Evolutionary conservation across 192 early-diverging fungal genomes (phyloP).

Genomic region (Coemansia sp.): DNA sequence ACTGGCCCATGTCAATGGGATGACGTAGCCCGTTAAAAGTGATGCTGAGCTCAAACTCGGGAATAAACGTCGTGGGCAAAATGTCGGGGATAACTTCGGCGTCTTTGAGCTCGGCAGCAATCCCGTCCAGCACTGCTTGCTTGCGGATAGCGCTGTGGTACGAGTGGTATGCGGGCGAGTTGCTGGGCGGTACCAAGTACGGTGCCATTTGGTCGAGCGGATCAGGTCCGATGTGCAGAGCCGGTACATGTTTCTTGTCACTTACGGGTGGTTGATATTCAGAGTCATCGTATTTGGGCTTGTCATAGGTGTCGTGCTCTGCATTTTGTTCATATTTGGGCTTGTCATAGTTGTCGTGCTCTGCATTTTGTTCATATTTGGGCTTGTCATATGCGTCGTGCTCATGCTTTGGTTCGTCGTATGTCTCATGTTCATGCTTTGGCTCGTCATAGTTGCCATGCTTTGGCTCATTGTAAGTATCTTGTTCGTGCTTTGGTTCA

Average conservation of each 20-base stretch:
- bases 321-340: not conserved
- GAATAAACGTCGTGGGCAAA: slow-evolving; percentile 17
- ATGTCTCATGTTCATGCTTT: too few relatives aligned
- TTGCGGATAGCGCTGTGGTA: not conserved
- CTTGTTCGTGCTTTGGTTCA: not conserved
- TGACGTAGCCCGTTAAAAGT: slow-evolving; percentile 8
- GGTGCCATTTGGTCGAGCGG: slow-evolving; percentile 18
- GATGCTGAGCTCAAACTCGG: slow-evolving; percentile 28
- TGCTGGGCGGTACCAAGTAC: slow-evolving; percentile 1
- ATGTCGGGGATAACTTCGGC: slow-evolving; percentile 27
- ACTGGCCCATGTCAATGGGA: slow-evolving; percentile 27
- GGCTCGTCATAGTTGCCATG: not conserved
- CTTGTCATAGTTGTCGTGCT: not conserved
- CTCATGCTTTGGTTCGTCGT: not conserved
- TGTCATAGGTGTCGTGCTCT: not conserved
- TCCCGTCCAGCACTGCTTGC: not conserved
- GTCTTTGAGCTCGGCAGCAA: slow-evolving; percentile 8
- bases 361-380: too few relatives aligned
- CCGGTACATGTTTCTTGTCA: not conserved
- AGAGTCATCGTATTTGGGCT: not conserved
- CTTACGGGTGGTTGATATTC: not conserved
- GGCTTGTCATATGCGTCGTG: not conserved
- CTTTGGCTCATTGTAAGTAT: not conserved
- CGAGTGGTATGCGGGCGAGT: not conserved
- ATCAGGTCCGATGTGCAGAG: slow-evolving; percentile 7